These are phyloP conservation scores for Macadamia tetraphylla DNA, from an alignment of 164 flowering plant genomes.

Conservation along the genomic window DNA sequence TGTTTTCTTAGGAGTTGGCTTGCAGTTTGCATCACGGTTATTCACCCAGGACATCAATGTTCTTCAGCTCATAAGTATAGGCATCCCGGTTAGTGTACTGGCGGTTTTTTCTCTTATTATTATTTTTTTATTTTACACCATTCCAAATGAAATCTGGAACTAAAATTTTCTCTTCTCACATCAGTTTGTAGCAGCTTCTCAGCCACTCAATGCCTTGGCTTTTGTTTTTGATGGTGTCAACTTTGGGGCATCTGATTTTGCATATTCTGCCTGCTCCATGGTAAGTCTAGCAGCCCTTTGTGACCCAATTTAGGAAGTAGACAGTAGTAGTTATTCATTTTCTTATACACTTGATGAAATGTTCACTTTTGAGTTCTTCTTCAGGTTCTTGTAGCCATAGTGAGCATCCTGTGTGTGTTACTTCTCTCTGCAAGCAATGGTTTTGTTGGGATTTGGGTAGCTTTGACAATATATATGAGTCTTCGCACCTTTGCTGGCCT, in stretches of 20 bases:
- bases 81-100: conserved; percentile 53
- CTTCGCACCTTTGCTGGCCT: conserved; percentile 65
- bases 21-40: conserved; percentile 56
- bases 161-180: conserved; percentile 1
- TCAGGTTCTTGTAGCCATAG: conserved; percentile 75
- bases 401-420: conserved; percentile 56
- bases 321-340: neutral
- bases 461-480: conserved; percentile 72
- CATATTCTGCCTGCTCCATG: conserved; percentile 78
- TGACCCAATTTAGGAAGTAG: neutral
- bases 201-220: conserved; percentile 75
- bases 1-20: conserved; percentile 52
- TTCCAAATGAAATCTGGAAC: neutral
- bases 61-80: conserved; percentile 50
- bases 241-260: conserved; percentile 90
- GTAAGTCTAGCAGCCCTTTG: conserved; percentile 24
- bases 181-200: conserved; percentile 85
- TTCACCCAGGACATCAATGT: conserved; percentile 62
- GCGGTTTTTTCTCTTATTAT: too few relatives aligned
- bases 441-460: conserved; percentile 83
- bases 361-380: neutral
- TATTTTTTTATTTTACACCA: neutral
- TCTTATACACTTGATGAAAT: neutral
- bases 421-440: conserved; percentile 53
- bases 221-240: conserved; percentile 87